Percentiles rank a stretch among this genome's conserved stretches.
Evolutionary conservation across 2,329 filamentous ascomycete species (phyloP).

Genomic region (Cladophialophora carrionii): DNA sequence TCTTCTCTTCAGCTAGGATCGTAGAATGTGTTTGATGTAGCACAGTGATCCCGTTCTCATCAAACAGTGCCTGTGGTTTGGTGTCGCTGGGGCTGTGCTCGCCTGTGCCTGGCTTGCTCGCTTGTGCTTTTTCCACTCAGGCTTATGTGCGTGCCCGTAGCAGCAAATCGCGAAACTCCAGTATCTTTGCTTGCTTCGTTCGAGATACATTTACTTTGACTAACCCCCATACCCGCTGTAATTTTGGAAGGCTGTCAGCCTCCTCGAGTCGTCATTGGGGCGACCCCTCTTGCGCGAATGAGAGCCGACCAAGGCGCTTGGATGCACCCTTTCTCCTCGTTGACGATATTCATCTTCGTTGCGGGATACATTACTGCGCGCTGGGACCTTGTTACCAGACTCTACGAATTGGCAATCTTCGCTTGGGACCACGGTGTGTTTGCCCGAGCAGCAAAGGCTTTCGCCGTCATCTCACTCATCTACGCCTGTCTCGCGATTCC

Average conservation of each 20-base stretch:
- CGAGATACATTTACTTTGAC: neutral
- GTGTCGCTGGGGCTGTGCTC: neutral
- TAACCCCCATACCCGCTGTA: neutral
- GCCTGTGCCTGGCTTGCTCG: neutral
- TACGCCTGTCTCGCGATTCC: conserved; percentile 86
- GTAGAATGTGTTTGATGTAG: neutral
- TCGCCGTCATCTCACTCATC: conserved; percentile 76
- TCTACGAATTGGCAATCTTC: conserved; percentile 96
- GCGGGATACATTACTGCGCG: conserved; percentile 98
- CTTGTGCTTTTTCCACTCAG: neutral
- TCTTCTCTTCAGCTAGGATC: neutral
- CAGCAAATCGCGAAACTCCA: neutral
- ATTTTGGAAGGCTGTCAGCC: neutral
- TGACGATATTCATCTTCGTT: conserved; percentile 97
- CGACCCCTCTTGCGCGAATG: neutral
- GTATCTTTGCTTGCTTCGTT: neutral
- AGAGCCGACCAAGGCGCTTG: conserved; percentile 19
- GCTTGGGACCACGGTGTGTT: conserved; percentile 99
- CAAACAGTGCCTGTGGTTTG: neutral
- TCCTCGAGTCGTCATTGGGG: conserved; percentile 1
- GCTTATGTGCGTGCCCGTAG: conserved; percentile 2
- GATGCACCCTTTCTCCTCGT: conserved; percentile 97
- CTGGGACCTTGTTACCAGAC: conserved; percentile 95
- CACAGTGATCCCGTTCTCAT: neutral
- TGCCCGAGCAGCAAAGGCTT: conserved; percentile 83